Evolutionary conservation across 2,329 filamentous ascomycete genomes (phyloP), one percentile per base, ranked within the genome.

Genomic region (Endothia cerciana): DNA sequence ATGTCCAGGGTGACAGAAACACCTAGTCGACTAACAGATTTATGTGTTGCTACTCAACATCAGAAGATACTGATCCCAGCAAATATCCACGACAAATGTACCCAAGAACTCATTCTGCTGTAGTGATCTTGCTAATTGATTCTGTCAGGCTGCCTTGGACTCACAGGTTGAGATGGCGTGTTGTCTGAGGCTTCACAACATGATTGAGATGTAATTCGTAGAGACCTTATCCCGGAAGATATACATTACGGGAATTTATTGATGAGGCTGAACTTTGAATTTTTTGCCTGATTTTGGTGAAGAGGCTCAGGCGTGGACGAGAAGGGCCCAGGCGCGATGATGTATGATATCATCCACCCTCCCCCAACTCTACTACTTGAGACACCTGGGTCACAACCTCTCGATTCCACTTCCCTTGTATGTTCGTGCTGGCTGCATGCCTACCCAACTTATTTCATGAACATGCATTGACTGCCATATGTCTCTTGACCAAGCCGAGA

Each of bases 291-390:
- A 22, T 25, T 51, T 8, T 13, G 3, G 1, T 30, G 22, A 28
- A 13, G 45, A 49, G 45, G 10, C 10, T 36, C 22, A 25, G 45
- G 11, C 4, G 47, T 51, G 22, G 47, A 51, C 11, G 25, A 51
- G 47, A 51, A 51, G 11, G 47, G 13, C 17, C 25, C 7, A 2
- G 22, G 25, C 28, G 13, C 17, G 25, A 51, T 17, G 47, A 51
- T 30, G 51, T 55, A 55, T 55, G 51, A 55, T 55, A 55, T 55
- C 17, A 55, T 55, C 51, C 28, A n/a, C 4, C 51, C 19, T 55
- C 30, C 51, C 19, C 51, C 28, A 55, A 36, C 4, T n/a, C 30
- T 11, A 36, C 51, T 7, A n/a, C 8, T 17, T n/a, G 30, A 33
- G 28, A n/a, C 7, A 36, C 7, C 30, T 6, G 51, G 30, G 19